Conservation (phyloP, 75 land plant genomes). For the Azolla pinnata region DNA sequence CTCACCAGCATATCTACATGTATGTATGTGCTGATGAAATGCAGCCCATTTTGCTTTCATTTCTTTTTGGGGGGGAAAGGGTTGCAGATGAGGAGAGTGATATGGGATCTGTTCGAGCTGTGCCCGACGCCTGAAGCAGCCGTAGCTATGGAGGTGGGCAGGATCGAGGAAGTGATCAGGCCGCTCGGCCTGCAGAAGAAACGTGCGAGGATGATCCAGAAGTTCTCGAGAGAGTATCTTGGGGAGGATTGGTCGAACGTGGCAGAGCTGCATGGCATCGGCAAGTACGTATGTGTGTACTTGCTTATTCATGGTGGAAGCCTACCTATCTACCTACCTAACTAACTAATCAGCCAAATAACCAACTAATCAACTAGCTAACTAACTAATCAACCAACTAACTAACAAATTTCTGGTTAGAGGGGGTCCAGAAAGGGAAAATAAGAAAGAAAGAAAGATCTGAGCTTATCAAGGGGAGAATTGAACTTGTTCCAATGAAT, state of each 20-base stretch:
- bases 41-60: not conserved
- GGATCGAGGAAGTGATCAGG: slow-evolving; percentile 41
- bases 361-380: too few species aligned
- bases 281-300: slow-evolving; percentile 79
- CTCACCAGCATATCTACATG: not conserved
- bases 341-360: too few species aligned
- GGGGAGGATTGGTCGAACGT: slow-evolving; percentile 61
- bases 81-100: slow-evolving; percentile 45
- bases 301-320: too few species aligned
- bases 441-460: too few species aligned
- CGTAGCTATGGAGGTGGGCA: slow-evolving; percentile 20
- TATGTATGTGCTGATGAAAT: not conserved
- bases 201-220: slow-evolving; percentile 44
- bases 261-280: slow-evolving; percentile 68
- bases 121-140: slow-evolving; percentile 60
- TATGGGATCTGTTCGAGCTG: slow-evolving; percentile 48
- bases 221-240: slow-evolving; percentile 52
- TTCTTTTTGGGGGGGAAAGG: not conserved
- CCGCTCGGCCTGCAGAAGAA: slow-evolving; percentile 61
- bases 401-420: too few species aligned
- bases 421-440: too few species aligned
- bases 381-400: too few species aligned
- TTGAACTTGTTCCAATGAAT: too few species aligned
- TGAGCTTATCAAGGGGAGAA: too few species aligned
- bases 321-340: too few species aligned